Evolutionary conservation across 2,329 filamentous ascomycete species (phyloP).

Genomic region (Ambrosiella cleistominuta): DNA sequence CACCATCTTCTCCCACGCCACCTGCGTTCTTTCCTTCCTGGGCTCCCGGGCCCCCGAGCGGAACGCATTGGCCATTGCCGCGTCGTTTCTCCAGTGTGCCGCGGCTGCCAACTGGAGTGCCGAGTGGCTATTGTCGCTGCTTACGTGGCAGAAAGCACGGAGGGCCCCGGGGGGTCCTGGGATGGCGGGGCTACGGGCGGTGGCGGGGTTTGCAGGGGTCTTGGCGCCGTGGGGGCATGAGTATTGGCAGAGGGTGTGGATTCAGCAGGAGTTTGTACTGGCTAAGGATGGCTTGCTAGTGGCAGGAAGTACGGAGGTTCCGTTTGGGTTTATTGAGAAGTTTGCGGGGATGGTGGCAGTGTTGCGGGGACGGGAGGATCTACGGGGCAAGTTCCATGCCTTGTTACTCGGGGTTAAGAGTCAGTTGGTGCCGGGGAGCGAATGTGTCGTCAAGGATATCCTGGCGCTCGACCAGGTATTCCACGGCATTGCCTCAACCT

Average conservation of each 20-base stretch:
- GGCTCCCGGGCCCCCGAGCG: conserved; percentile 6
- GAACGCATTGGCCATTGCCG: conserved; percentile 4
- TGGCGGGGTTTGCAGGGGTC: not conserved
- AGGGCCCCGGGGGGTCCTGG: not conserved
- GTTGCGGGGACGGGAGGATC: not conserved
- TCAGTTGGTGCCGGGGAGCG: not conserved
- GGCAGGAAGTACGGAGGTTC: not conserved
- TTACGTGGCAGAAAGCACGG: not conserved
- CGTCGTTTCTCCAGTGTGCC: conserved; percentile 2
- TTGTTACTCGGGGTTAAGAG: not conserved
- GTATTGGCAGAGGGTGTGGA: conserved; percentile 8
- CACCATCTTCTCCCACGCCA: conserved; percentile 14
- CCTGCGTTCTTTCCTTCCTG: conserved; percentile 14
- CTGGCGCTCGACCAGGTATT: not conserved
- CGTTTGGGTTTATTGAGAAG: not conserved
- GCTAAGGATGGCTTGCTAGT: not conserved
- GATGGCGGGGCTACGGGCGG: not conserved
- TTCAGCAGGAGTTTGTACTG: conserved; percentile 8
- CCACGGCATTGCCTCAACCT: not conserved
- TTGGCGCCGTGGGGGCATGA: not conserved
- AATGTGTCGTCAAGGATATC: not conserved
- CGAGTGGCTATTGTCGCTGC: not conserved
- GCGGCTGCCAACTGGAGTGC: conserved; percentile 1
- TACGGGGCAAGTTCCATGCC: not conserved
- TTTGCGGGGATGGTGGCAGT: not conserved